A percentile compares a stretch with the other conserved stretches of the same genome.
phyloP scores from a whole-genome alignment of 192 early-diverging fungal species.

The Backusella luteola region DNA sequence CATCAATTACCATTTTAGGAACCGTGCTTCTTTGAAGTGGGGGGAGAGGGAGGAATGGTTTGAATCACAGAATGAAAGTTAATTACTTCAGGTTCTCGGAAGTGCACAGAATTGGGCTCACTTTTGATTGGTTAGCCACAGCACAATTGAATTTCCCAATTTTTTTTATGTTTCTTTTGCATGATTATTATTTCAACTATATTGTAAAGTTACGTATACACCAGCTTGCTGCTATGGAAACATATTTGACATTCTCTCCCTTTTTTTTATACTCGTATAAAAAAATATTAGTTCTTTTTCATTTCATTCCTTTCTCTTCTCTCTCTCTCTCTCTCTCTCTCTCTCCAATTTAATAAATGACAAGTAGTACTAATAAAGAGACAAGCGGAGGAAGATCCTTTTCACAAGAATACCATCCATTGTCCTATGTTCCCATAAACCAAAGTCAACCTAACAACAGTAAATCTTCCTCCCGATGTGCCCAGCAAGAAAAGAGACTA shows the following conservation, averaged over 20 bases:
- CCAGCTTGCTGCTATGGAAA: background rate
- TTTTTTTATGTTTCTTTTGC: background rate
- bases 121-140: background rate
- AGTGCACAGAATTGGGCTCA: background rate
- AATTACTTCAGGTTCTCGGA: background rate
- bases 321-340: background rate
- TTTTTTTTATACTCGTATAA: background rate
- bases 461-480: background rate
- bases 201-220: background rate
- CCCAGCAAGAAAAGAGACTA: background rate
- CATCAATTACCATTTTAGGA: background rate
- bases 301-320: background rate
- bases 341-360: background rate
- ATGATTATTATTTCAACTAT: background rate
- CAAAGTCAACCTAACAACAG: background rate
- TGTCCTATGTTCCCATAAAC: background rate
- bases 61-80: background rate
- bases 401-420: background rate
- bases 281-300: background rate
- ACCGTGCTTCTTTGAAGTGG: background rate
- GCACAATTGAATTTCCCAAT: background rate
- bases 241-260: constrained; percentile 3
- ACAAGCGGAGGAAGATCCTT: background rate
- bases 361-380: background rate
- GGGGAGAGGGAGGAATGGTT: background rate